A percentile compares a stretch with the other conserved stretches of the same genome.
Evolutionary conservation across 768 basidiomycete species (phyloP).

Genomic region (Mycena crocata): DNA sequence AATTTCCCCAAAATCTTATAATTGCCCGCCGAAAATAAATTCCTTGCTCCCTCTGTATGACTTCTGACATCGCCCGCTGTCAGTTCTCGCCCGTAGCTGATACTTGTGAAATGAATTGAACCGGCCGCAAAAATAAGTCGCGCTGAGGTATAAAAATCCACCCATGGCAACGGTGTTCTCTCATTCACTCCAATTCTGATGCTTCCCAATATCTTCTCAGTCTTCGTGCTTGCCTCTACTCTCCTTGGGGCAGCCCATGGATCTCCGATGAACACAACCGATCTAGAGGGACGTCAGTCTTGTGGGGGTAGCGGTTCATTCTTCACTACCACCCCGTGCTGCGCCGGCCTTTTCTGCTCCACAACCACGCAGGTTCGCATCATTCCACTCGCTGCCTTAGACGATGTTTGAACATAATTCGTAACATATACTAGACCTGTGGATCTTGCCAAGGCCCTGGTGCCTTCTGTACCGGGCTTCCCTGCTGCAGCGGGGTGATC

Average conservation of each 20-base stretch:
- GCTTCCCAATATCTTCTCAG: neutral
- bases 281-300: neutral
- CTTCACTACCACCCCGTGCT: conserved; percentile 1
- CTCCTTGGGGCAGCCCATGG: neutral
- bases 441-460: conserved; percentile 2
- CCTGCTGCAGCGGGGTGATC: neutral
- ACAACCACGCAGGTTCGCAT: neutral
- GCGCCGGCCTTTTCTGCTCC: conserved; percentile 3
- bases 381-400: neutral
- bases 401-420: neutral
- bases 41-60: too few relatives aligned
- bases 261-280: neutral
- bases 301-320: conserved; percentile 1
- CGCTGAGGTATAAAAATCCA: too few relatives aligned
- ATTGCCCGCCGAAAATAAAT: too few relatives aligned
- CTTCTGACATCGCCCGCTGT: too few relatives aligned
- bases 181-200: too few relatives aligned
- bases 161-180: too few relatives aligned
- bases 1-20: too few relatives aligned
- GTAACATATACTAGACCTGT: neutral
- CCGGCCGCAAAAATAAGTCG: too few relatives aligned
- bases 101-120: too few relatives aligned
- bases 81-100: too few relatives aligned
- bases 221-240: neutral
- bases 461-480: neutral